Evolutionary conservation across 768 basidiomycete genomes (phyloP).

Genomic region (Psilocybe azurescens): DNA sequence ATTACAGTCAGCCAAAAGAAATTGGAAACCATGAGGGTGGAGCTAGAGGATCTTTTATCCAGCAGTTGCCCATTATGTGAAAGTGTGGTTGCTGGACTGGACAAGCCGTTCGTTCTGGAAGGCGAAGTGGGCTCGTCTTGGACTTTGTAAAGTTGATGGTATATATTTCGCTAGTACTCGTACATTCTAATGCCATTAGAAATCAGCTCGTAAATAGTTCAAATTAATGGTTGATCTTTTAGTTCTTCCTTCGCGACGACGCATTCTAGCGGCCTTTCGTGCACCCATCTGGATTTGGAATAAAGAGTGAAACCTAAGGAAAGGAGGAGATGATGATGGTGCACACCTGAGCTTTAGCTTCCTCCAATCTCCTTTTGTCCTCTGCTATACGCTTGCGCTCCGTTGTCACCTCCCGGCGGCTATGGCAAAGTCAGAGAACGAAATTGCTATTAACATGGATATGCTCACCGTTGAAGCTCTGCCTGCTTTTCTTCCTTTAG

Average conservation of each 20-base stretch:
- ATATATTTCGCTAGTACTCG: constrained; percentile 18
- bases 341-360: constrained; percentile 65
- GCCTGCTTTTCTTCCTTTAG: constrained; percentile 79
- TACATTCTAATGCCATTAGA: constrained; percentile 18
- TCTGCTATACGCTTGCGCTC: constrained; percentile 77
- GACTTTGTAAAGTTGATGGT: constrained; percentile 53
- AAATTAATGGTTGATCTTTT: constrained; percentile 81
- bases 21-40: constrained; percentile 74
- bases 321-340: constrained; percentile 6
- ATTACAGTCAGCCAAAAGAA: constrained; percentile 58
- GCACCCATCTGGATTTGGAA: constrained; percentile 70
- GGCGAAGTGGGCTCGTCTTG: constrained; percentile 83
- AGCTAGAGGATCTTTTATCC: constrained; percentile 89
- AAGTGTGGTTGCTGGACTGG: constrained; percentile 82
- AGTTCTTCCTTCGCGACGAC: constrained; percentile 73
- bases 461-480: constrained; percentile 61
- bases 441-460: constrained; percentile 5
- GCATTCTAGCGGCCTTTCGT: constrained; percentile 73
- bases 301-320: constrained; percentile 10
- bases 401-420: constrained; percentile 68
- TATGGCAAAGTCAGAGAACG: constrained; percentile 6
- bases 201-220: background rate
- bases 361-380: constrained; percentile 70
- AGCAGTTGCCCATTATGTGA: constrained; percentile 95
- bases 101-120: constrained; percentile 83